Conservation (phyloP, 257 asterid genomes). For the Scutellaria baicalensis region DNA sequence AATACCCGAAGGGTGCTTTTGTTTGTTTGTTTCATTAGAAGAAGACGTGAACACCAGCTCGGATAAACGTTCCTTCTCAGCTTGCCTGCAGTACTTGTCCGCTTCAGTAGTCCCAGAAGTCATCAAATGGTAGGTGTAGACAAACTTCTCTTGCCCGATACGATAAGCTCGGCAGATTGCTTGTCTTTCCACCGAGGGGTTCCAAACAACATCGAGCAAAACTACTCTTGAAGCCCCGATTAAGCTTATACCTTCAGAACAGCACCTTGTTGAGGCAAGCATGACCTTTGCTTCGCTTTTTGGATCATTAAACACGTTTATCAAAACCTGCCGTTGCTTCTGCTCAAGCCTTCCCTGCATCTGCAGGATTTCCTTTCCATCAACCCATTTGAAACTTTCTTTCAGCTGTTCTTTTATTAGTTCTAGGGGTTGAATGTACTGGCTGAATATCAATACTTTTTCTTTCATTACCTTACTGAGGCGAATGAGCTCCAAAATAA, state of each 20-base stretch:
- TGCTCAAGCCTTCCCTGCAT: conserved; percentile 25
- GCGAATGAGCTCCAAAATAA: conserved; percentile 39
- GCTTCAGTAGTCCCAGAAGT: conserved; percentile 40
- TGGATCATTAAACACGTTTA: conserved; percentile 24
- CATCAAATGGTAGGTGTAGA: conserved; percentile 39
- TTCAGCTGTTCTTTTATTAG: conserved; percentile 30
- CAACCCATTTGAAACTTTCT: conserved; percentile 28
- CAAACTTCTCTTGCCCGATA: conserved; percentile 44
- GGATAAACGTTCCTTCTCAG: conserved; percentile 43
- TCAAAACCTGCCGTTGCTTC: conserved; percentile 29
- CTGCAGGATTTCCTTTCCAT: conserved; percentile 24
- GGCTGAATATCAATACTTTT: conserved; percentile 50
- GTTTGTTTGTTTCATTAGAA: conserved; percentile 6
- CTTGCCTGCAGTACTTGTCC: conserved; percentile 37
- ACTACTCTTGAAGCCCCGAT: conserved; percentile 49
- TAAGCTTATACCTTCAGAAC: conserved; percentile 49
- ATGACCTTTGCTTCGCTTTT: conserved; percentile 25
- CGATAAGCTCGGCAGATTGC: conserved; percentile 43
- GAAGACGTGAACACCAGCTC: conserved; percentile 39
- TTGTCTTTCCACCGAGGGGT: conserved; percentile 48
- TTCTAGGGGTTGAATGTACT: conserved; percentile 33
- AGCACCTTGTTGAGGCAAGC: conserved; percentile 49
- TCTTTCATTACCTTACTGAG: conserved; percentile 29
- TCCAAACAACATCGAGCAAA: conserved; percentile 46
- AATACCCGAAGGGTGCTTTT: not conserved